Evolutionary conservation across 331 rosid species (phyloP).

Genomic region (Rhamnella rubrinervis): DNA sequence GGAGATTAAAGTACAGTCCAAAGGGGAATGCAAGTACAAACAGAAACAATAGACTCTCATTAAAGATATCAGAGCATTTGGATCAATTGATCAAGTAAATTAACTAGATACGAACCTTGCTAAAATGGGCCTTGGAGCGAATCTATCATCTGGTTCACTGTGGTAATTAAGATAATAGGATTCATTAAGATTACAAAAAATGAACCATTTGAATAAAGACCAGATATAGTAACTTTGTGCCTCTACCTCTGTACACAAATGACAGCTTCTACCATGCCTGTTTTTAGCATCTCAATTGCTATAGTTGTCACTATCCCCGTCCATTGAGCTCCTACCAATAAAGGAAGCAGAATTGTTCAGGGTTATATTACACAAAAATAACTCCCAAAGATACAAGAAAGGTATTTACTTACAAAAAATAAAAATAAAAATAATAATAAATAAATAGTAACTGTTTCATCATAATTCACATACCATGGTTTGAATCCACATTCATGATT

Average conservation of each 20-base stretch:
- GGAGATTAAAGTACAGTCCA: background rate
- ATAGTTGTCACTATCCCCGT: conserved; percentile 95
- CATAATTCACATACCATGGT: too few relatives aligned
- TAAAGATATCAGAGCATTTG: background rate
- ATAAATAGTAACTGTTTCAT: too few relatives aligned
- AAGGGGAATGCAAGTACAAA: conserved; percentile 1
- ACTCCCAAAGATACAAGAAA: background rate
- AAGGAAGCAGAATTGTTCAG: conserved; percentile 10
- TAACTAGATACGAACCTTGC: conserved; percentile 66
- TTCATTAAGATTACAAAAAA: conserved; percentile 1
- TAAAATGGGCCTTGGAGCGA: conserved; percentile 75
- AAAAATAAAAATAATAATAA: too few relatives aligned
- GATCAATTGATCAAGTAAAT: conserved; percentile 16
- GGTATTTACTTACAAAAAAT: background rate
- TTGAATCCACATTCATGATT: too few relatives aligned
- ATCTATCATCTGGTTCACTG: conserved; percentile 94
- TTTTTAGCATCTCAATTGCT: conserved; percentile 92
- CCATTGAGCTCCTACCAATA: conserved; percentile 88
- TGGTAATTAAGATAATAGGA: conserved; percentile 7
- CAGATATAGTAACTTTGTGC: conserved; percentile 3
- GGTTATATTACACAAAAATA: conserved; percentile 5
- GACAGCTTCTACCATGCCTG: conserved; percentile 98
- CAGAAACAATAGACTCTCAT: background rate
- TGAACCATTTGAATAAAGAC: background rate
- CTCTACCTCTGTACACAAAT: conserved; percentile 89